Conservation (phyloP, 2,329 filamentous ascomycete genomes). For the Fusarium mangiferae region DNA sequence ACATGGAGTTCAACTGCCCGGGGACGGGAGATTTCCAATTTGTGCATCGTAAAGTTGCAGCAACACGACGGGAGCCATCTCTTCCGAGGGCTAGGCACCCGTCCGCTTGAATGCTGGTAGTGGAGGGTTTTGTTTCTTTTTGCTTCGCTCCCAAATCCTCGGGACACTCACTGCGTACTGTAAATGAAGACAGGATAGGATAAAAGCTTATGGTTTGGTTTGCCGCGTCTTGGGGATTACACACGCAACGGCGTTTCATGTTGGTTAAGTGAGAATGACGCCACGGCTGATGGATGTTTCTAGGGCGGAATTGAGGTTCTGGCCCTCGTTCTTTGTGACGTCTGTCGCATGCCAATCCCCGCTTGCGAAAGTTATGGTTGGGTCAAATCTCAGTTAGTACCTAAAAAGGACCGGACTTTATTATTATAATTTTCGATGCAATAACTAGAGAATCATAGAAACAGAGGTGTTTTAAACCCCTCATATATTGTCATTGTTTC, state of each 20-base stretch:
- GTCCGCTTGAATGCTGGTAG: conserved; percentile 36
- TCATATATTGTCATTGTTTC: not conserved
- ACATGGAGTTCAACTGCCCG: conserved; percentile 1
- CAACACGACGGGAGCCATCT: conserved; percentile 18
- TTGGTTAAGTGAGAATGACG: conserved; percentile 7
- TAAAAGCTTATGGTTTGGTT: not conserved
- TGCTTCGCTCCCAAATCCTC: not conserved
- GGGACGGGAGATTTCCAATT: conserved; percentile 18
- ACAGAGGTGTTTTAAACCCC: not conserved
- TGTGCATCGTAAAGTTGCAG: conserved; percentile 15
- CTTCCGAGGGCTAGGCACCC: conserved; percentile 27
- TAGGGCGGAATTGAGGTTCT: conserved; percentile 4
- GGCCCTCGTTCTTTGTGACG: conserved; percentile 21
- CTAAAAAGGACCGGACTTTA: not conserved
- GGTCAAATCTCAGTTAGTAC: not conserved
- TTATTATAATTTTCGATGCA: no score
- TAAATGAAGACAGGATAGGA: not conserved
- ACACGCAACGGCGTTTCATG: not conserved
- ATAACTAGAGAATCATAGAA: no score
- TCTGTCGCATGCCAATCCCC: conserved; percentile 26
- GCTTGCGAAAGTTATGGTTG: conserved; percentile 3
- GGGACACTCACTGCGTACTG: not conserved
- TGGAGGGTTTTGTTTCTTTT: conserved; percentile 26
- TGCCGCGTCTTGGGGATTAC: not conserved
- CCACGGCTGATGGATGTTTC: conserved; percentile 9